Evolutionary conservation across 176 grass and related monocot species (phyloP), one percentile per base, ranked within the genome.

Genomic region (Guadua angustifolia): DNA sequence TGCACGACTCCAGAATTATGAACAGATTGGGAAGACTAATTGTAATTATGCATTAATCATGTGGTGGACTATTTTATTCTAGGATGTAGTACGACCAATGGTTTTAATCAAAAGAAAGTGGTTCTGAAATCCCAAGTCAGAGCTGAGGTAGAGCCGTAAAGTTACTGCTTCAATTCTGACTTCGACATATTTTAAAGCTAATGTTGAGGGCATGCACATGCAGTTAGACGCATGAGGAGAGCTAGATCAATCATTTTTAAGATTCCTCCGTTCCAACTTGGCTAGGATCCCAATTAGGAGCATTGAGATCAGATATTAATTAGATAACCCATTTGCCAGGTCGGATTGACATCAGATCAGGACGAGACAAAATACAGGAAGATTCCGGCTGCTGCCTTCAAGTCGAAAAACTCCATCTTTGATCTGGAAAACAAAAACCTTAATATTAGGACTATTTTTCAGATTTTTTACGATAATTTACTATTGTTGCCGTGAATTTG

Each of bases 41-140:
- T 32, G 22, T 26, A 55, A 1, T 15, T 43, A 44, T 65, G 73
- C 86, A 43, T 47, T 72, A 67, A 73, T 88, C 68, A 73, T 79
- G 69, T 57, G 81, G 66, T 5, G 22, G 5, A 16, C 17, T 65
- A 72, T 15, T 83, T 46, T 63, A 45, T 78, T 52, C 6, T 14
- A 17, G 42, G 79, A n/a, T 61, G 4, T 5, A 13, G n/a, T 65
- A 19, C 26, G 16, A 61, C 47, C n/a, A 46, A 18, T 61, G 33
- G 42, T 7, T 40, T 42, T 57, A 69, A 57, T 71, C 3, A 22
- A 16, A 43, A 7, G 79, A 9, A 40, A 11, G 13, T 38, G 61
- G 75, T 29, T 79, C 66, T 69, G 39, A 60, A 75, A 74, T 57
- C 50, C 14, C 32, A 43, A 68, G 87, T 68, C 81, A 74, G 82